Evolutionary conservation across 2,329 filamentous ascomycete genomes (phyloP), one percentile per base, ranked within the genome.

Genomic region (Botrytis aclada): DNA sequence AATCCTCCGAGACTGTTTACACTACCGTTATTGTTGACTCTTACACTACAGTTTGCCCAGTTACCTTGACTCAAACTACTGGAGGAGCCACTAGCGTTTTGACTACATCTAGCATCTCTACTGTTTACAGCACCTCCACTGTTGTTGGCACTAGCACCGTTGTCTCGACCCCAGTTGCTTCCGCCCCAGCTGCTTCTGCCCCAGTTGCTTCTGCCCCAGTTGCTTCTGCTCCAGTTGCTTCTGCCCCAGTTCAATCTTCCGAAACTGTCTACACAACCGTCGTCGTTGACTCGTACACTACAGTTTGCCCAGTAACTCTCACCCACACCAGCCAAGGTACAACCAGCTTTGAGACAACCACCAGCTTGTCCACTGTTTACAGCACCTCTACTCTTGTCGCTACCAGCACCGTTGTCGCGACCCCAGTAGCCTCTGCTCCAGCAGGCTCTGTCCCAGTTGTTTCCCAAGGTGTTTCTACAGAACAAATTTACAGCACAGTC

Each of bases 271-370:
- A 29, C 37, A 62, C 60, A 62, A 62, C 60, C 10, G 37, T 62
- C 37, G 18, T 62, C 7, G 60, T 62, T 16, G 60, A 62, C 37
- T 41, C 34, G 9, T 62, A 62, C n/a, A 62, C 60, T 37, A 62
- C 60, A 62, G 37, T 63, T 29, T 63, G 61, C 61, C 61, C 61
- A 63, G 37, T 41, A 41, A 63, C 61, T 20, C 61, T 63, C 25
- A 63, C 61, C 22, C 61, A 63, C 61, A 63, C 61, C 14, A 63
- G 37, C 7, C 25, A 41, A 63, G 61, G 61, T 29, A 63, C 61
- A 25, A 63, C 61, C n/a, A 63, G 61, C 22, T 20, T 41, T 63
- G 61, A 63, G 25, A 63, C 61, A 29, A 63, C 61, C 61, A 41
- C 37, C 25, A 63, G 61, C 61, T 43, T 41, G 37, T 63, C 61